Evolutionary conservation across 768 basidiomycete genomes (phyloP), one percentile per base, ranked within the genome.

Genomic region (Serendipita sp.): DNA sequence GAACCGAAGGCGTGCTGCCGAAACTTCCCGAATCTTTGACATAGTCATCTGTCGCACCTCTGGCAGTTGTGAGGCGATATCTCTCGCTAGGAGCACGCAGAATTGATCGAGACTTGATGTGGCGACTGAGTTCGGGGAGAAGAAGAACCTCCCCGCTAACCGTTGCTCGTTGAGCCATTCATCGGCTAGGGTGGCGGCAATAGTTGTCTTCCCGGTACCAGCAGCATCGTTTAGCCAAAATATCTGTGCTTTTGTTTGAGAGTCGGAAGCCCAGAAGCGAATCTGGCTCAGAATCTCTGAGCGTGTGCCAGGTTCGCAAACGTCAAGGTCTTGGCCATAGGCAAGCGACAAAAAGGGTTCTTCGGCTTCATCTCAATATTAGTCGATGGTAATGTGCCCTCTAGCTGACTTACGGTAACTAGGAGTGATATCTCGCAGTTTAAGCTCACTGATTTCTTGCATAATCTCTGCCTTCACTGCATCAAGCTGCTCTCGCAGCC

Each of bases 201-300:
- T 34, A 3, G 53, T 58, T 31, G 53, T 26, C n/a, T 58, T 58
- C 30, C 53, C 53, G 11, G 53, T 58, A 11, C 53, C 53, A 13
- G 53, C 53, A n/a, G 53, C 53, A 31, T 58, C 53, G 9, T 58
- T 58, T 4, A 58, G 33, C 53, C 53, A 58, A 24, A 22, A 58
- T 24, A 58, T 33, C 20, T 58, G 53, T 13, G 14, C 26, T 34
- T 24, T 26, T 13, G 9, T 30, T 9, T n/a, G 24, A 13, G 4
- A 4, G 31, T 58, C 53, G 28, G 11, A 9, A 11, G 24, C 53
- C 53, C 53, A 58, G 22, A 24, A 4, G 1, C 53, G 53, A 20
- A 58, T 58, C 11, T 33, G 17, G 11, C 17, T 26, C 24, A 58
- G 26, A 24, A 58, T 22, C 22, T 28, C 53, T 4, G 31, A 22